A percentile compares a stretch with the other conserved stretches of the same genome.
Conservation (phyloP, 305 asterid species). For the Solanum hybrid region DNA sequence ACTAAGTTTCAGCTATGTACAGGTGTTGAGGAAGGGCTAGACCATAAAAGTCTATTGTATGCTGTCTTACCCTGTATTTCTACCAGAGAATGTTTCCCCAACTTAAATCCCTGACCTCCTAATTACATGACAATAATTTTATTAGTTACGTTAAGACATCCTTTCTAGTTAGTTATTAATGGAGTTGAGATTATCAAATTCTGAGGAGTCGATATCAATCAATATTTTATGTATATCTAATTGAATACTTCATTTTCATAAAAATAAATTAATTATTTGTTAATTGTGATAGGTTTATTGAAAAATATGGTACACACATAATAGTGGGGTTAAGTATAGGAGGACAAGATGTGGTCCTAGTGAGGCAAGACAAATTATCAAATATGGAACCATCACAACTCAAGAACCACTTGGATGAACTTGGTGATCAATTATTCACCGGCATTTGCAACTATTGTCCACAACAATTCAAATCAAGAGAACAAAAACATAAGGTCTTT, state of each 20-base stretch:
- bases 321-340: conserved; percentile 85
- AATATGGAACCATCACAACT: conserved; percentile 62
- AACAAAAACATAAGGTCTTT: conserved; percentile 40
- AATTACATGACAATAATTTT: not conserved
- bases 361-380: conserved; percentile 69
- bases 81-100: not conserved
- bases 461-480: conserved; percentile 35
- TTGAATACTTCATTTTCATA: not conserved
- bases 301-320: conserved; percentile 86
- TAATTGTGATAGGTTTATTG: conserved; percentile 60
- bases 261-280: not conserved
- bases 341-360: conserved; percentile 70
- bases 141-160: not conserved
- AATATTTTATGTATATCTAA: not conserved
- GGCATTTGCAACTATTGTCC: conserved; percentile 72
- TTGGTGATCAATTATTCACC: conserved; percentile 71
- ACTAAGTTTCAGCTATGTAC: not conserved
- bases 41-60: no score
- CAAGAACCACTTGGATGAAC: conserved; percentile 63
- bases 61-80: not conserved
- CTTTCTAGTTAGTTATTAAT: not conserved
- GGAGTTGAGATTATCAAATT: not conserved
- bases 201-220: not conserved
- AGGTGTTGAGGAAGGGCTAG: not conserved
- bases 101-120: not conserved